Evolutionary conservation across 2,329 filamentous ascomycete genomes (phyloP).

Genomic region (Boeremia lycopersici): DNA sequence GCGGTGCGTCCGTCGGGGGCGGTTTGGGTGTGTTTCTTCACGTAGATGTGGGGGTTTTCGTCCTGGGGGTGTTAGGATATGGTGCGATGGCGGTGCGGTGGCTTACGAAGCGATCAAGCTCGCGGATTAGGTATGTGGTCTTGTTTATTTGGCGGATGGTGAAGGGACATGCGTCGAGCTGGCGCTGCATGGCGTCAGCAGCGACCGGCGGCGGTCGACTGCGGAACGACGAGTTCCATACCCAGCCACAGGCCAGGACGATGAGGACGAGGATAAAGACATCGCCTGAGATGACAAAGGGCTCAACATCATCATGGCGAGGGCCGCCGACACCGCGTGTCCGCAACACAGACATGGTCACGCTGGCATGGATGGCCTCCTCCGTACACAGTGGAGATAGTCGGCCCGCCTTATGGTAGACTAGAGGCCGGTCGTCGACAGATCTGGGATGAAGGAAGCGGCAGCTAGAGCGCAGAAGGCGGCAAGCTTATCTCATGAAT

Average conservation of each 20-base stretch:
- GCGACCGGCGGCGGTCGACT: neutral
- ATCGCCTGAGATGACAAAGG: conserved; percentile 6
- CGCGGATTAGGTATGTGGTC: conserved; percentile 17
- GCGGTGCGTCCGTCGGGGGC: neutral
- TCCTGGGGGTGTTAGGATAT: conserved; percentile 4
- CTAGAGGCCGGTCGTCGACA: neutral
- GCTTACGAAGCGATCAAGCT: conserved; percentile 18
- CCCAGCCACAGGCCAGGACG: neutral
- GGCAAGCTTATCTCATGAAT: neutral
- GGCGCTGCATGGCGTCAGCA: neutral
- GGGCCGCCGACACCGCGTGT: neutral
- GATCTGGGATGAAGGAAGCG: neutral
- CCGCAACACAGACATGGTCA: conserved; percentile 5
- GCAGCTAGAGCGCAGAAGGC: neutral
- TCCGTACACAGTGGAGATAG: neutral
- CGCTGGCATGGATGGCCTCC: neutral
- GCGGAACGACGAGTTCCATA: conserved; percentile 4
- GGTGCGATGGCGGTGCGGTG: neutral
- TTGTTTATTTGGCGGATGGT: conserved; percentile 19
- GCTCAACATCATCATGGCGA: neutral
- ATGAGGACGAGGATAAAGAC: conserved; percentile 4
- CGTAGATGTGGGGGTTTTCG: conserved; percentile 13
- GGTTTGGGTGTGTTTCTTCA: conserved; percentile 12
- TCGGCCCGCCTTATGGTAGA: neutral
- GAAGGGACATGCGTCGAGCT: conserved; percentile 15